Evolutionary conservation across 2,329 filamentous ascomycete species (phyloP).

Genomic region (Stylonectria norvegica): DNA sequence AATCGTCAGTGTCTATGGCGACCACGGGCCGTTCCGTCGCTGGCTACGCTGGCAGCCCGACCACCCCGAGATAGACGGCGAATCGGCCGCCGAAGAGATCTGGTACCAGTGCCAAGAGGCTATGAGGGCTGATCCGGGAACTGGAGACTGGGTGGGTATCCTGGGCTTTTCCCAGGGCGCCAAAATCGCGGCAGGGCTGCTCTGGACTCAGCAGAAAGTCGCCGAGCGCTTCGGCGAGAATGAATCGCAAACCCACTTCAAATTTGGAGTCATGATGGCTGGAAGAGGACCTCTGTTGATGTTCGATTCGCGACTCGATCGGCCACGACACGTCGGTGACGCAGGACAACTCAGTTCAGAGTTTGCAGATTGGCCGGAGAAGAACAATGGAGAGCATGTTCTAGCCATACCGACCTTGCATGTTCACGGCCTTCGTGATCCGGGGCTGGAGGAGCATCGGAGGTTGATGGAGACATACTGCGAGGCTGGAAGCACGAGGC

Average conservation of each 20-base stretch:
- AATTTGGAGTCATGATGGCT: constrained; percentile 36
- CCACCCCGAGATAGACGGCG: constrained; percentile 51
- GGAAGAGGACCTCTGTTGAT: constrained; percentile 31
- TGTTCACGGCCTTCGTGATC: constrained; percentile 53
- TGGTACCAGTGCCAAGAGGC: constrained; percentile 38
- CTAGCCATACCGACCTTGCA: constrained; percentile 35
- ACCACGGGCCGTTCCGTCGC: constrained; percentile 61
- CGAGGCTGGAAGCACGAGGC: constrained; percentile 45
- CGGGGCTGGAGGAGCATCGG: constrained; percentile 51
- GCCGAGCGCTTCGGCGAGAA: constrained; percentile 32
- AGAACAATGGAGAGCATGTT: constrained; percentile 40
- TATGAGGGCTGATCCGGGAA: constrained; percentile 53
- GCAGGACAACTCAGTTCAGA: constrained; percentile 21
- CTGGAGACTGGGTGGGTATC: constrained; percentile 57
- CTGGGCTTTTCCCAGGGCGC: constrained; percentile 67
- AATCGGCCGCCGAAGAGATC: constrained; percentile 38
- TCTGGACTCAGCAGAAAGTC: constrained; percentile 60
- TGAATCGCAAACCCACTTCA: constrained; percentile 25
- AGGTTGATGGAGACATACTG: constrained; percentile 59
- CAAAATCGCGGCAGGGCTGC: constrained; percentile 56
- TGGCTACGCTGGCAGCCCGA: constrained; percentile 61
- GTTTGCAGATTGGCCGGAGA: constrained; percentile 41
- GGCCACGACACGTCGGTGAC: constrained; percentile 44
- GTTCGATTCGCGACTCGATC: constrained; percentile 43
- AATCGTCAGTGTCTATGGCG: constrained; percentile 61